Evolutionary conservation across 2,329 filamentous ascomycete species (phyloP), one percentile per base, ranked within the genome.

Genomic region (Fonsecaea multimorphosa): DNA sequence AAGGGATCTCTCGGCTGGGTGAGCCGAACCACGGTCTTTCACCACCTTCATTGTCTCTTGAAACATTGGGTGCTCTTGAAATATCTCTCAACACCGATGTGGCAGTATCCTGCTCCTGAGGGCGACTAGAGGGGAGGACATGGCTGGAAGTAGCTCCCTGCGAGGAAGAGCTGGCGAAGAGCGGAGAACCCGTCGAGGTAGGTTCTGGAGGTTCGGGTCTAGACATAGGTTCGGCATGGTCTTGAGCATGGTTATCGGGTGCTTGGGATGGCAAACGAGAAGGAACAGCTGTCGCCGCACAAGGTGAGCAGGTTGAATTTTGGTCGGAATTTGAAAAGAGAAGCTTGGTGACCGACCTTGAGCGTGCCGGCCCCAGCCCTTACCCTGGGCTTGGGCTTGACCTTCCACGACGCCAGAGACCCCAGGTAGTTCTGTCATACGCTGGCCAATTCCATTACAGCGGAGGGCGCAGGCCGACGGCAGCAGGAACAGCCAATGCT

Each of bases 201-300:
- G 56, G 57, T 60, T 66, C 58, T 64, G 61, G 40, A 68, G 52
- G 55, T 64, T 65, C 66, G 63, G 63, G 57, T 60, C 65, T 58
- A 51, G 69, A 71, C 69, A 71, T 71, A 66, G 64, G 38, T 64
- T 66, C 46, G 61, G 64, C 63, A 69, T 68, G 44, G 61, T 64
- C 62, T 60, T 67, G 58, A 40, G 66, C 69, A 71, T 71, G 53
- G 69, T 71, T 60, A 49, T 46, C 38, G 52, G 61, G 46, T 27
- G 60, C 8, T 27, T 38, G 55, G 29, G 27, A 36, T 52, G 46
- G 53, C 8, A 36, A 55, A 59, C 40, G 32, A 52, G 57, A 60
- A 19, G 49, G 31, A 57, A 31, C 49, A 56, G 27, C 63, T 66
- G 63, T 51, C 58, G 31, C 29, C 34, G 44, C 63, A 62, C 27